Conservation (phyloP, 768 basidiomycete species). For the Collybia mongolica region DNA sequence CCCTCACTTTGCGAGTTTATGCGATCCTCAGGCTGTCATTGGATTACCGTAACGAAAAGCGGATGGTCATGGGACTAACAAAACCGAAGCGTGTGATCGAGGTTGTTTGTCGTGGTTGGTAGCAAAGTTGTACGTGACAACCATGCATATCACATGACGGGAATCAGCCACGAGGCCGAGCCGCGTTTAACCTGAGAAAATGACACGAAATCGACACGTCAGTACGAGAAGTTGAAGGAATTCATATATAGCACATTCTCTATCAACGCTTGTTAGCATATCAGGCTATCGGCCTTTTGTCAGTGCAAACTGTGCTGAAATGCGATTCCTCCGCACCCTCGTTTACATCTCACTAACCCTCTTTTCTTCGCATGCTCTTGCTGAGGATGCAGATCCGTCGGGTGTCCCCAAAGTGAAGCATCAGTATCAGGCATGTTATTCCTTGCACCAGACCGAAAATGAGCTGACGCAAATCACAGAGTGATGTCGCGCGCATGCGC, state of each 20-base stretch:
- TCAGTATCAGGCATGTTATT: conserved; percentile 61
- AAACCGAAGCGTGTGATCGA: too few species aligned
- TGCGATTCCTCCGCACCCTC: conserved; percentile 59
- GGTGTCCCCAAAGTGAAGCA: conserved; percentile 53
- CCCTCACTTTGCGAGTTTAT: too few species aligned
- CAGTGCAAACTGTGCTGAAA: conserved; percentile 26
- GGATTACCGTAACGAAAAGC: too few species aligned
- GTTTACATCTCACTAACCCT: conserved; percentile 42
- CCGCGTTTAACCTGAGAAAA: conserved; percentile 21
- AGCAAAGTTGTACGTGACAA: too few species aligned
- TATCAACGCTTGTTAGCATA: background rate
- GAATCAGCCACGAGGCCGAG: conserved; percentile 18
- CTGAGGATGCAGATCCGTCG: conserved; percentile 40
- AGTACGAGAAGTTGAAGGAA: conserved; percentile 19
- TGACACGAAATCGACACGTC: conserved; percentile 54
- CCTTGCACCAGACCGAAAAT: background rate
- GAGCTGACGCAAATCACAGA: conserved; percentile 41
- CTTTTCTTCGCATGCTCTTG: conserved; percentile 43
- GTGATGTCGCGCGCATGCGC: conserved; percentile 89
- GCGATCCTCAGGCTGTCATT: too few species aligned
- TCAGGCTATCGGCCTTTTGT: background rate
- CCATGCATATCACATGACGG: too few species aligned
- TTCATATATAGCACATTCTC: conserved; percentile 2
- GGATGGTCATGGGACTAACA: too few species aligned
- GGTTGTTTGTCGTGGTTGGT: too few species aligned